phyloP scores from a whole-genome alignment of 257 asterid species.

The Ophiorrhiza pumila region DNA sequence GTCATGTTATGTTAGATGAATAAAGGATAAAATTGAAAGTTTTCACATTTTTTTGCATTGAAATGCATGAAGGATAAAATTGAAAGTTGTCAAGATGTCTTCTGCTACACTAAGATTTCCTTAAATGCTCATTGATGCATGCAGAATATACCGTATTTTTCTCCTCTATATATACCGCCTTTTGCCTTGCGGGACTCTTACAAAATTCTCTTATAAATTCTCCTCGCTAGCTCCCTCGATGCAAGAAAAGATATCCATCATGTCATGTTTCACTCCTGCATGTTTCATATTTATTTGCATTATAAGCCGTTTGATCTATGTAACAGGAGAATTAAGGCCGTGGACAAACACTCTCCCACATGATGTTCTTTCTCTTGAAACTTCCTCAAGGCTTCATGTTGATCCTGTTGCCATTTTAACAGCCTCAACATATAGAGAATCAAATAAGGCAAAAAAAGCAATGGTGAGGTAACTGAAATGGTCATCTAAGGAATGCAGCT shows the following conservation, averaged over 20 bases:
- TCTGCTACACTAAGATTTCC: background rate
- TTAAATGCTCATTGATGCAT: conserved; percentile 6
- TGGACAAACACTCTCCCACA: conserved; percentile 23
- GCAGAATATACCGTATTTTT: background rate
- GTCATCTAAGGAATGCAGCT: conserved; percentile 41
- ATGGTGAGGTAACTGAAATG: conserved; percentile 80
- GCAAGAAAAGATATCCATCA: conserved; percentile 27
- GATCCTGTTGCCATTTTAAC: conserved; percentile 26
- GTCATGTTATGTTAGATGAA: too few species aligned
- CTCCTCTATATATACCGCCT: background rate
- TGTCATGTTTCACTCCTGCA: conserved; percentile 17
- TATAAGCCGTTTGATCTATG: conserved; percentile 24
- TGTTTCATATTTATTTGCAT: conserved; percentile 20
- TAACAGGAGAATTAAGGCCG: conserved; percentile 21
- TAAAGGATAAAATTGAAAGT: too few species aligned
- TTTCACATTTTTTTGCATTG: too few species aligned
- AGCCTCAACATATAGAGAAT: too few species aligned
- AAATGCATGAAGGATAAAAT: too few species aligned
- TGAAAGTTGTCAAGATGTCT: conserved; percentile 2
- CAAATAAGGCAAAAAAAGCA: too few species aligned
- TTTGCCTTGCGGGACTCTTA: background rate
- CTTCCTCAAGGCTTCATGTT: conserved; percentile 26
- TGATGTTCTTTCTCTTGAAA: conserved; percentile 18
- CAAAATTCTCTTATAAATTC: too few species aligned
- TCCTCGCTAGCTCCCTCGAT: too few species aligned